Conservation (phyloP, 2,329 filamentous ascomycete genomes). For the Aspergillus caelatus region DNA sequence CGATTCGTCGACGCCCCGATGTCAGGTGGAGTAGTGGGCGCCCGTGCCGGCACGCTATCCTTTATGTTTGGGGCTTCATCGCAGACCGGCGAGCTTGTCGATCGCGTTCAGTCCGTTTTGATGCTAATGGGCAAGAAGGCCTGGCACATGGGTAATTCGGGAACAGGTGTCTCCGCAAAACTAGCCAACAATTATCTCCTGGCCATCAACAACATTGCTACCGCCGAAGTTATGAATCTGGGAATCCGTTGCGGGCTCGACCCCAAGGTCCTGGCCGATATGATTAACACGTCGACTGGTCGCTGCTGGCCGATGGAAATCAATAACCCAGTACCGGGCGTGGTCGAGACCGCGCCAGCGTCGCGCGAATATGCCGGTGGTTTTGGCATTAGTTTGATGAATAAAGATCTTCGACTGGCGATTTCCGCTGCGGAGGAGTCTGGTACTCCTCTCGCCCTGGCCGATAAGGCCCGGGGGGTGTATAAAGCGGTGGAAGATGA, state of each 20-base stretch:
- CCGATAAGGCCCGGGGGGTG: slow-evolving; percentile 63
- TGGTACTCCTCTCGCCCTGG: slow-evolving; percentile 67
- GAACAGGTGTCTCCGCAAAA: slow-evolving; percentile 85
- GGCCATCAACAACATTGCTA: slow-evolving; percentile 84
- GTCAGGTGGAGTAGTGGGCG: slow-evolving; percentile 94
- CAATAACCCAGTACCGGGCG: slow-evolving; percentile 91
- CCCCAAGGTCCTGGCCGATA: slow-evolving; percentile 70
- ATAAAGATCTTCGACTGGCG: slow-evolving; percentile 75
- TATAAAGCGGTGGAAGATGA: slow-evolving; percentile 68
- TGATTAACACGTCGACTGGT: slow-evolving; percentile 95
- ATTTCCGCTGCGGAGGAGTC: slow-evolving; percentile 71
- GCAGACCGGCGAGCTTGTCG: slow-evolving; percentile 54
- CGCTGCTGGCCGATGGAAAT: slow-evolving; percentile 93
- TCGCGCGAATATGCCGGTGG: slow-evolving; percentile 75
- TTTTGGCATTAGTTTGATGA: slow-evolving; percentile 77
- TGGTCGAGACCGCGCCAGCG: slow-evolving; percentile 75
- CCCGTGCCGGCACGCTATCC: slow-evolving; percentile 81
- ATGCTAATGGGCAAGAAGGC: slow-evolving; percentile 83
- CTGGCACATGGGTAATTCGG: slow-evolving; percentile 82
- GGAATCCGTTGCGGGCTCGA: slow-evolving; percentile 66
- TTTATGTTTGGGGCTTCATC: slow-evolving; percentile 86
- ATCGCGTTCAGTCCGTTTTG: slow-evolving; percentile 69
- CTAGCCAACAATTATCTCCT: slow-evolving; percentile 97
- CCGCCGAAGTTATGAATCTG: slow-evolving; percentile 68
- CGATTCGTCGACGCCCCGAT: slow-evolving; percentile 93